Evolutionary conservation across 2,329 filamentous ascomycete genomes (phyloP), one percentile per base, ranked within the genome.

Genomic region (Teratosphaeria viscida): DNA sequence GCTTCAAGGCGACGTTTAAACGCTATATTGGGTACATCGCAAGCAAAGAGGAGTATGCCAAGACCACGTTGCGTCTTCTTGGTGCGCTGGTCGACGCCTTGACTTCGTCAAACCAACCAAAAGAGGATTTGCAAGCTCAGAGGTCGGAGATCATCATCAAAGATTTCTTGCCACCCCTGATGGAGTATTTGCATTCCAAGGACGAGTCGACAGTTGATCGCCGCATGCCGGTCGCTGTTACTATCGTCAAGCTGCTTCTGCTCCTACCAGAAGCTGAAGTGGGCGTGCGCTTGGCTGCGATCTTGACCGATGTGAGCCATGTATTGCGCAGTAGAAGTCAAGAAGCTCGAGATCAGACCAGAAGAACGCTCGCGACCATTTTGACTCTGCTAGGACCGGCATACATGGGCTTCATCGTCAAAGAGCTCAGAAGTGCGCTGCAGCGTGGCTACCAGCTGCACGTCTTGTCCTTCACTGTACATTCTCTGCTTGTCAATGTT

Each of bases 171-270:
- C 90, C 92, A 0, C 83, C 88, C 19, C 76, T 99, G 35, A 81
- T 87, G n/a, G 83, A 85, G 54, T 94, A 96, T 70, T 82, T 97
- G 32, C 92, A 96, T 67, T 86, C 95, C 68, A 97, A 96, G 73
- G 90, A 97, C 64, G 94, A 99, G 72, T 86, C 90, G 1, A 92
- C 91, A 56, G 92, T 99, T 73, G 96, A 92, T 75, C 84, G 94
- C 57, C 89, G 94, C 72, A 87, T 96, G 37, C 92, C 92, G 0
- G 88, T 96, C 5, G 92, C 91, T 29, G 84, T 96, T 39, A 90
- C 94, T 32, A 84, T 92, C 52, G 88, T 95, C 62, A 96, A 96
- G 73, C 81, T 97, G 16, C 78, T 99, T 57, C 88, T 88, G 61
- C 77, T 96, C 19, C 80, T 99, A 27, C 88, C 94, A 0, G 77